Base-by-base conservation (phyloP, 169 alveolate genomes). In the Plasmodium knowlesi region DNA sequence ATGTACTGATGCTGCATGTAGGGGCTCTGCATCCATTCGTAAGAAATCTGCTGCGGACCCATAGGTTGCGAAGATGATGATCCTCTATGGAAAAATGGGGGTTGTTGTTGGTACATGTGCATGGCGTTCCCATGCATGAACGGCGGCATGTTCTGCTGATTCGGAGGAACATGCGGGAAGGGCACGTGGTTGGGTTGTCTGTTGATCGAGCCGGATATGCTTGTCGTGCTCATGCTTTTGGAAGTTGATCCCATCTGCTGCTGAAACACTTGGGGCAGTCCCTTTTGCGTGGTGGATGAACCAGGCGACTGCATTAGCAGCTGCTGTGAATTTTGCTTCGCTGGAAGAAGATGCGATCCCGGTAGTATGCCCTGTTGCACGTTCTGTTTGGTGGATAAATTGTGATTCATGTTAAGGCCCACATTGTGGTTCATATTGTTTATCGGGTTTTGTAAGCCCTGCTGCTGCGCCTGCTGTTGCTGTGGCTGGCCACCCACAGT, bases 1-100 rank as follows among this genome's bases (percentile, higher is more conserved):
- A 73, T 85, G 78, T 85, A 85, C 61, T 85, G 93, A 9, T 85
- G 93, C 32, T 89, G 94, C 89, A 89, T 43, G 73, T 89, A 89
- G 16, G 88, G 94, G 8, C 72, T 89, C 14, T 57, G 82, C 83
- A 79, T 79, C 84, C 94, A 89, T 14, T 89, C 94, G 43, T 79
- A 46, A 2, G 88, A 72, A 22, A 50, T 14, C 37, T 79, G 94
- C 32, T 89, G 94, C 28, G 78, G 85, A 53, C 57, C 73, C 10
- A 79, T 43, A n/a, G 78, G 67, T 37, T 79, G 84, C 5, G 86
- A 78, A 5, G 90, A n/a, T 43, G 94, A 41, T 0, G 89, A 39
- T 19, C 43, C 30, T 30, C 89, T 78, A 34, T 5, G 90, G 32
- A 89, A 79, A 78, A 79, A 54, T 0, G 90, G 74, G 8, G 94